Base-by-base conservation (phyloP, 2,329 filamentous ascomycete species). In the Anthostomella pinea region DNA sequence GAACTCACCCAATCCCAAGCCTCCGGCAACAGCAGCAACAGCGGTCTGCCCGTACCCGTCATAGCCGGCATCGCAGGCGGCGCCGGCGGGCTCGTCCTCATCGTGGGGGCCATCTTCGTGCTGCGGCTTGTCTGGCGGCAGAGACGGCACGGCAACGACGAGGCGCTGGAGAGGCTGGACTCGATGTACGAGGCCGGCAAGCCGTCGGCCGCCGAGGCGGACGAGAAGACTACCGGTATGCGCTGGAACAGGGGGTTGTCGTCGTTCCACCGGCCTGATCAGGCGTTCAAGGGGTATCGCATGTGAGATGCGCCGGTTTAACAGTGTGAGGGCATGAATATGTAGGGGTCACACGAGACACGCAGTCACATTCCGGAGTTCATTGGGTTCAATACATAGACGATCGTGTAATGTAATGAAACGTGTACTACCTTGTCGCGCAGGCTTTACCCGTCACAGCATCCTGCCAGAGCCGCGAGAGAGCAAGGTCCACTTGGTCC, bases 201-300 rank as follows among this genome's bases (percentile, higher is more conserved):
- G 35, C 49, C 57, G 0, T 41, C 46, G 7, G 49, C 49, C n/a
- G 25, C 34, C 20, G 43, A 46, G 22, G 53, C 53, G 4, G 53
- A 40, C 9, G 52, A 55, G 10, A 48, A 39, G 30, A n/a, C n/a
- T n/a, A n/a, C 39, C 53, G n/a, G 48, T 50, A 35, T 30, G 15
- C 52, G 55, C 26, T 59, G 58, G 58, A 56, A 58, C 30, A 53
- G 45, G 34, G 56, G 54, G 10, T 30, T 60, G 24, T 57, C 57
- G 17, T 40, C 46, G 22, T 58, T 46, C 22, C 57, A 60, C 35
- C 35, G 37, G 15, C 52, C 53, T 13, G 45, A 53, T 24, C 48
- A 45, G 39, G 41, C 39, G 16, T 53, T 47, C 25, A 53, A 53
- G 35, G 54, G 41, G 16, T 58, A 58, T 41, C 43, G 53, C 30